phyloP scores from a whole-genome alignment of 2,329 filamentous ascomycete genomes.

The Scopulariopsis brevicaulis region DNA sequence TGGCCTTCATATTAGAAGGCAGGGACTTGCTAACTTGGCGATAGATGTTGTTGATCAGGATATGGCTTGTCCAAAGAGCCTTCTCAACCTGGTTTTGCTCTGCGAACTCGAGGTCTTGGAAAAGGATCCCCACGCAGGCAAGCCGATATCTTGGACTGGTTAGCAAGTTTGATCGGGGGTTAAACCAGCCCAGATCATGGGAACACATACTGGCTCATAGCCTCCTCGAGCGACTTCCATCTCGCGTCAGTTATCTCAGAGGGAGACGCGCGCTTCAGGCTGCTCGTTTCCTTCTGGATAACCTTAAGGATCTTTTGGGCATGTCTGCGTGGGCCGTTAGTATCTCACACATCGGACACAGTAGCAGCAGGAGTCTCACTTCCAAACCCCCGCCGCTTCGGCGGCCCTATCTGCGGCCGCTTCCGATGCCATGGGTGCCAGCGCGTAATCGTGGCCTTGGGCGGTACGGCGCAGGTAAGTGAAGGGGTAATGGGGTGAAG shows the following conservation, averaged over 20 bases:
- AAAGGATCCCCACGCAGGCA: conserved; percentile 60
- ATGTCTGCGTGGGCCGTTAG: conserved; percentile 15
- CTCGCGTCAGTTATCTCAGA: conserved; percentile 25
- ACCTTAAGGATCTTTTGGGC: conserved; percentile 30
- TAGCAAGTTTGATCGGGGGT: not conserved
- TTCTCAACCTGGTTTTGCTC: conserved; percentile 53
- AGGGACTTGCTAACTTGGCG: conserved; percentile 7
- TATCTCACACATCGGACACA: not conserved
- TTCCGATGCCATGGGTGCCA: conserved; percentile 2
- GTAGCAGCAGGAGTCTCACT: conserved; percentile 4
- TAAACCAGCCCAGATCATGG: not conserved
- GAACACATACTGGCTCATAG: conserved; percentile 28
- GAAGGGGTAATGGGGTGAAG: not conserved
- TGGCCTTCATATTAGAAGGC: conserved; percentile 23
- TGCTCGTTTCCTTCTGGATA: conserved; percentile 29
- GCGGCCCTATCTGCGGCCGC: not conserved
- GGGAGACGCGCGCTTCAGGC: conserved; percentile 22
- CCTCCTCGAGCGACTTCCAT: conserved; percentile 30
- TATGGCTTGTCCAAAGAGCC: conserved; percentile 70
- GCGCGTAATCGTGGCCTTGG: not conserved
- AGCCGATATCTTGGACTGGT: conserved; percentile 33
- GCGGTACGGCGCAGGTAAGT: not conserved
- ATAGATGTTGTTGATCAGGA: conserved; percentile 67
- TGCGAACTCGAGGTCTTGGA: conserved; percentile 59
- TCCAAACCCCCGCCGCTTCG: conserved; percentile 7